phyloP scores from a whole-genome alignment of 345 rosid species.

The Ceriops decandra region DNA sequence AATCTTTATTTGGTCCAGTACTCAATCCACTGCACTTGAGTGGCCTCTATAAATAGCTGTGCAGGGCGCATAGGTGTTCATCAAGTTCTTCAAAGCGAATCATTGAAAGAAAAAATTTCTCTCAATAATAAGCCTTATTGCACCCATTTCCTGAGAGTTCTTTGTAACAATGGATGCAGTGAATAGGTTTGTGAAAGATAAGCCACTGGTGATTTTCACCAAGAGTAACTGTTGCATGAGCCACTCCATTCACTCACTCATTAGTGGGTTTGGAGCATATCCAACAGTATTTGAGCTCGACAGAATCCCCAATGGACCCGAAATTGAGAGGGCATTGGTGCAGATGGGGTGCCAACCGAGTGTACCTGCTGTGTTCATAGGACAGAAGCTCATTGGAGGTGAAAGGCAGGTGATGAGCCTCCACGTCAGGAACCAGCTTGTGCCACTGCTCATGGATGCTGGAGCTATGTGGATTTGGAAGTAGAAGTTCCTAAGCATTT shows the following conservation, averaged over 20 bases:
- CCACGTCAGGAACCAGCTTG: constrained; percentile 28
- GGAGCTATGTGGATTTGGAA: constrained; percentile 31
- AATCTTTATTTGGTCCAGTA: constrained; percentile 9
- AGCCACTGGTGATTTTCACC: constrained; percentile 32
- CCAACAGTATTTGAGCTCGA: constrained; percentile 31
- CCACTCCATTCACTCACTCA: constrained; percentile 26
- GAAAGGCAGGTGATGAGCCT: constrained; percentile 32
- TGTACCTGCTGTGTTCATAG: constrained; percentile 31
- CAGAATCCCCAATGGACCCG: constrained; percentile 22
- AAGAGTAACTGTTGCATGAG: constrained; percentile 34
- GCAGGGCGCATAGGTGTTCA: background rate
- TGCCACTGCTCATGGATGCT: constrained; percentile 28
- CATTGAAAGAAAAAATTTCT: background rate
- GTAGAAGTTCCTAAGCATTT: background rate
- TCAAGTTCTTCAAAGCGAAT: constrained; percentile 13
- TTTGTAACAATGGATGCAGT: constrained; percentile 21
- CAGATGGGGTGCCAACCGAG: constrained; percentile 28
- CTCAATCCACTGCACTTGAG: background rate
- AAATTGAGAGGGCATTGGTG: constrained; percentile 23
- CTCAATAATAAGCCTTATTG: constrained; percentile 4
- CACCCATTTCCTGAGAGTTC: too few relatives aligned
- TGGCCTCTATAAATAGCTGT: constrained; percentile 27
- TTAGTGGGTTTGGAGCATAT: constrained; percentile 31
- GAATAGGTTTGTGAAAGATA: constrained; percentile 13
- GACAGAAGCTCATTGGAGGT: constrained; percentile 21